Percentiles rank a stretch among this genome's conserved stretches.
Conservation (phyloP, 441 rosid genomes). For the Pelargonium exstipulatum region DNA sequence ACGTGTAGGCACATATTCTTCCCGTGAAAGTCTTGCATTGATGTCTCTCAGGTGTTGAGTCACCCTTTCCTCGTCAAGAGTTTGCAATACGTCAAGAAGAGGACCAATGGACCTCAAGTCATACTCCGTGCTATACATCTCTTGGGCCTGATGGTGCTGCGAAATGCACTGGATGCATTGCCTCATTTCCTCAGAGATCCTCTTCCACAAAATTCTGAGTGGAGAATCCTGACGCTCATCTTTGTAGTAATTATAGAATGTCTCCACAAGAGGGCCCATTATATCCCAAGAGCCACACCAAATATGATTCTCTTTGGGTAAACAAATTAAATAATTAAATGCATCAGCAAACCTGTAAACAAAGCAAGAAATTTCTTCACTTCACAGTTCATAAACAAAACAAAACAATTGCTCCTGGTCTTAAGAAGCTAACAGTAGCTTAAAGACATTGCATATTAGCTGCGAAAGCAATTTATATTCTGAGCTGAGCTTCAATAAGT, state of each 20-base stretch:
- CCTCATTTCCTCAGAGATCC: conserved; percentile 69
- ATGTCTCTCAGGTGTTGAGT: conserved; percentile 65
- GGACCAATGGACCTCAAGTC: conserved; percentile 73
- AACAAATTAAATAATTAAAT: conserved; percentile 58
- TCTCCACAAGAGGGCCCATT: conserved; percentile 87
- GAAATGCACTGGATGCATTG: conserved; percentile 75
- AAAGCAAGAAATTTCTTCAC: conserved; percentile 7
- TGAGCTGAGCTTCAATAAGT: not conserved
- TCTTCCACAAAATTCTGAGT: conserved; percentile 70
- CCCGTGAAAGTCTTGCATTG: conserved; percentile 45
- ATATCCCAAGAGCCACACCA: conserved; percentile 84
- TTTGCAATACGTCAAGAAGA: conserved; percentile 62
- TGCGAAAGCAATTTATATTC: not conserved
- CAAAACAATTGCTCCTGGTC: not conserved
- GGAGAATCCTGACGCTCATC: conserved; percentile 74
- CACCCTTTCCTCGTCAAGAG: conserved; percentile 87
- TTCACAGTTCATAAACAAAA: not conserved
- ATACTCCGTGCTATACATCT: conserved; percentile 65
- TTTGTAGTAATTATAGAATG: conserved; percentile 77
- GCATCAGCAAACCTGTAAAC: conserved; percentile 73
- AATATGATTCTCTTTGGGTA: conserved; percentile 67
- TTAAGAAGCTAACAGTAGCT: not conserved
- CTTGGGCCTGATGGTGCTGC: conserved; percentile 92
- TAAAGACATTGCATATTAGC: not conserved
- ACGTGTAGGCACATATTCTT: conserved; percentile 58